Base-by-base conservation (phyloP, 2,329 filamentous ascomycete genomes). In the Curvularia verruculosa region DNA sequence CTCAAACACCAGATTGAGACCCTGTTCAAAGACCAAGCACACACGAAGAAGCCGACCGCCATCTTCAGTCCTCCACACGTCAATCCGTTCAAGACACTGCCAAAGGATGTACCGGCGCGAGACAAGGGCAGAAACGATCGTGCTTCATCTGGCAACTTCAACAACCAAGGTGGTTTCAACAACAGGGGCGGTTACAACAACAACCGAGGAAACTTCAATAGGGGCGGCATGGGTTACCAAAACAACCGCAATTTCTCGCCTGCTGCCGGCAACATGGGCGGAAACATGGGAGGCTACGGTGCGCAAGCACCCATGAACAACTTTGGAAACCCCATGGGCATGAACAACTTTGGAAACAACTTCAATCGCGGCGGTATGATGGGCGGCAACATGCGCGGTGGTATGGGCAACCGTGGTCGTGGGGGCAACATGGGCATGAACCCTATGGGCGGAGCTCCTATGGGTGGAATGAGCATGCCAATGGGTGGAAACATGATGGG, bases 21-120 rank as follows among this genome's bases (percentile, higher is more conserved):
- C 26, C 80, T 87, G 24, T 80, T 80, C 41, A 82, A 85, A 57
- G 82, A 83, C 75, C 69, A 88, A 83, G 72, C 79, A 61, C 80
- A 81, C 54, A 73, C 76, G n/a, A 93, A 93, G 63, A 86, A 84
- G 72, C 84, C 90, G 63, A 84, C 82, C 1, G 86, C 91, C 45
- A 85, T 86, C 56, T 97, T 92, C 80, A 89, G 90, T 51, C 89
- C 86, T 62, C 87, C 92, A 0, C 84, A 86, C 46, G 83, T 85
- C 64, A 98, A 98, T 74, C 92, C 93, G 0, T 98, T 96, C 84
- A 89, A 90, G 64, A 97, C 92, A 0, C 80, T 96, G 4, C 93
- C 92, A 18, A 96, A 96, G 79, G 93, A 96, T 73, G 89, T 89
- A 0, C 92, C 91, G 0, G 84, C 85, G 66, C 86, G 90, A 26